Percentiles rank a stretch among this genome's conserved stretches.
Evolutionary conservation across 2,329 filamentous ascomycete genomes (phyloP).

Genomic region (Verticillium isaacii): DNA sequence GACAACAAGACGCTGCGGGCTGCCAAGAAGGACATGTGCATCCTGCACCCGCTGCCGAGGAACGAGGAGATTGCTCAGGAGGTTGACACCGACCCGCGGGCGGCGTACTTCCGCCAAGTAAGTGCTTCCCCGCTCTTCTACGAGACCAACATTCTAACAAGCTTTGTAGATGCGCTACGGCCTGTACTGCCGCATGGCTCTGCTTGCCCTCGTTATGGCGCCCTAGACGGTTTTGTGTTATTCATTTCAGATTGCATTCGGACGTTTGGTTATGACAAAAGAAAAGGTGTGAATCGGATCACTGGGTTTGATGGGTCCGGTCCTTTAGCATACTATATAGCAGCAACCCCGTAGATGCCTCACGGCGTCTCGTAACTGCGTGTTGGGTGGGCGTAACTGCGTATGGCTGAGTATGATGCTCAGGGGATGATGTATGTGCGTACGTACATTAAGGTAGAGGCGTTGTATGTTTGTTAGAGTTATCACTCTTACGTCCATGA

Average conservation of each 20-base stretch:
- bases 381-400: background rate
- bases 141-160: constrained; percentile 33
- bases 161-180: constrained; percentile 83
- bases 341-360: background rate
- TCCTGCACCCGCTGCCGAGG: constrained; percentile 91
- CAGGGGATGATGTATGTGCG: background rate
- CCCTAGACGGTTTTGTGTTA: constrained; percentile 10
- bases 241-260: constrained; percentile 9
- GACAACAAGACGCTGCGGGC: constrained; percentile 86
- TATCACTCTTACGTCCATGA: background rate
- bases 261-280: constrained; percentile 4
- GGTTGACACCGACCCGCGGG: constrained; percentile 94
- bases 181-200: constrained; percentile 94
- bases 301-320: constrained; percentile 4
- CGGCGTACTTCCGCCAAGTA: constrained; percentile 98
- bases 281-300: constrained; percentile 2
- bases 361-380: background rate
- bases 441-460: background rate
- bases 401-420: background rate
- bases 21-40: constrained; percentile 88
- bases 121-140: constrained; percentile 32
- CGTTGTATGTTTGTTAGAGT: background rate
- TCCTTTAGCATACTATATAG: constrained; percentile 2
- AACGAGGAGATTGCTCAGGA: constrained; percentile 93
- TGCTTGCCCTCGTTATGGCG: constrained; percentile 85